Percentiles rank a stretch among this genome's conserved stretches.
Conservation (phyloP, 805 yeast genomes). For the Suhomyces sp. region DNA sequence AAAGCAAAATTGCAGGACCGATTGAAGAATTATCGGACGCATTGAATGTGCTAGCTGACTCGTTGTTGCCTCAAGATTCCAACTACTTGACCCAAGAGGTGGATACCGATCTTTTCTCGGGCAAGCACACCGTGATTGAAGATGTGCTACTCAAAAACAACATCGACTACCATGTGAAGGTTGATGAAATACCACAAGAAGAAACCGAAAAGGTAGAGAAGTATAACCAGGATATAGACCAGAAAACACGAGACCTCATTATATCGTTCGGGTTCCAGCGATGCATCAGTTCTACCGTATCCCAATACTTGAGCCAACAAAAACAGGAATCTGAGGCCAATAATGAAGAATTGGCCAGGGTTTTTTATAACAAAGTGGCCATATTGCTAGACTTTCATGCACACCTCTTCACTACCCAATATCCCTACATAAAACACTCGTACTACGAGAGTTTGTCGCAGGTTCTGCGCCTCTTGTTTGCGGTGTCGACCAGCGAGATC, state of each 20-base stretch:
- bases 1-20: background rate
- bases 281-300: slow-evolving; percentile 7
- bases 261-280: slow-evolving; percentile 20
- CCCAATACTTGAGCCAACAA: background rate
- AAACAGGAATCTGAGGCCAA: background rate
- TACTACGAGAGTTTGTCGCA: slow-evolving; percentile 25
- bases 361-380: slow-evolving; percentile 15
- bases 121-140: background rate
- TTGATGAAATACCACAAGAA: slow-evolving; percentile 1
- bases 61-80: background rate
- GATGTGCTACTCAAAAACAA: background rate
- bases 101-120: background rate
- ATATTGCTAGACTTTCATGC: slow-evolving; percentile 27
- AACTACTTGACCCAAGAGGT: background rate
- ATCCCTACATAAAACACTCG: slow-evolving; percentile 16
- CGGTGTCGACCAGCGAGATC: slow-evolving; percentile 17
- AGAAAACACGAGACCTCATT: slow-evolving; percentile 20
- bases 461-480: slow-evolving; percentile 21
- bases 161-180: slow-evolving; percentile 5
- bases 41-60: background rate
- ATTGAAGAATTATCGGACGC: slow-evolving; percentile 1
- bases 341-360: background rate
- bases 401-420: slow-evolving; percentile 12
- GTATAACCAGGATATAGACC: slow-evolving; percentile 22
- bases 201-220: slow-evolving; percentile 12